phyloP scores from a whole-genome alignment of 1,284 basidiomycete species.

The Filobasidium uniguttulatum region DNA sequence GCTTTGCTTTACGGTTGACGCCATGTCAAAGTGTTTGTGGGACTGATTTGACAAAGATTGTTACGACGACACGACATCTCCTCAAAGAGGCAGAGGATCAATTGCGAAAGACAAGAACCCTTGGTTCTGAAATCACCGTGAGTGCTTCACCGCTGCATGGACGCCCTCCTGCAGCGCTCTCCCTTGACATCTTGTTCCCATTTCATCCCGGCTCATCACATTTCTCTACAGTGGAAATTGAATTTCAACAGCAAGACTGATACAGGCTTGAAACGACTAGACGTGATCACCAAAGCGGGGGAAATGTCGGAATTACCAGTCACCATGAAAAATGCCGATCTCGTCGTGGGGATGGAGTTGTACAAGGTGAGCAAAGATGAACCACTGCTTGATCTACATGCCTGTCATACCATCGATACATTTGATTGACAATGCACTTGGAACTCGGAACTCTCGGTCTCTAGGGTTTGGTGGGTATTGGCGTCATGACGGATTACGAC shows the following conservation, averaged over 20 bases:
- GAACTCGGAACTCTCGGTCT: not conserved
- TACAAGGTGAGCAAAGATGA: not conserved
- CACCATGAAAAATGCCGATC: not conserved
- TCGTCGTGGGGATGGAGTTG: not conserved
- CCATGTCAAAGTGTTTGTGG: not conserved
- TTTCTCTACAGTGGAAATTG: not conserved
- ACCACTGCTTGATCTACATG: too few species aligned
- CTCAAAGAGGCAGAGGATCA: not conserved
- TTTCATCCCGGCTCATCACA: too few species aligned
- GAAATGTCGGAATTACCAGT: not conserved
- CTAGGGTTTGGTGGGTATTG: not conserved
- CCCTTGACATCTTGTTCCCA: not conserved
- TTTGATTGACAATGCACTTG: too few species aligned
- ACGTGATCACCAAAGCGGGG: not conserved
- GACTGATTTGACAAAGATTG: not conserved
- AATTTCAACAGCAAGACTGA: slow-evolving; percentile 1
- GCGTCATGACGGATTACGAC: not conserved
- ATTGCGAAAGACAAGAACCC: not conserved
- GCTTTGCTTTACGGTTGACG: not conserved
- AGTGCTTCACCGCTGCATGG: too few species aligned
- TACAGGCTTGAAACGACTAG: not conserved
- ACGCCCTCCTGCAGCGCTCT: not conserved
- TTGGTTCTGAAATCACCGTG: not conserved
- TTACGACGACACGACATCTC: not conserved
- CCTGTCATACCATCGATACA: too few species aligned